Conservation (phyloP, 2,329 filamentous ascomycete genomes). For the Pezicula radicicola region DNA sequence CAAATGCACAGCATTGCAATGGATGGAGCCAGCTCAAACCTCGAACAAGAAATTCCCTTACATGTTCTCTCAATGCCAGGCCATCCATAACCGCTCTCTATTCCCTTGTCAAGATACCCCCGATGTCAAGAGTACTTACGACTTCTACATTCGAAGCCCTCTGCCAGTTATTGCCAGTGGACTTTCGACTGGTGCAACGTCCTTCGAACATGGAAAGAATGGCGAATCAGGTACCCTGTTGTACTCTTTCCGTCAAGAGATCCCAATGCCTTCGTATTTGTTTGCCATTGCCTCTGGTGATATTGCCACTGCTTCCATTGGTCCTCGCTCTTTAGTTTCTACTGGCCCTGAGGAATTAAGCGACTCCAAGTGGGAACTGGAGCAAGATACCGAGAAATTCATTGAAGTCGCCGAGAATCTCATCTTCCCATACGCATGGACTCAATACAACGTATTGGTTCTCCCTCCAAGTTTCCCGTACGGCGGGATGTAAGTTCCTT, state of each 20-base stretch:
- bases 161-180: constrained; percentile 92
- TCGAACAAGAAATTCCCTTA: constrained; percentile 95
- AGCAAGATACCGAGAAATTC: constrained; percentile 87
- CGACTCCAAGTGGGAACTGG: constrained; percentile 86
- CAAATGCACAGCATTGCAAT: constrained; percentile 89
- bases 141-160: constrained; percentile 82
- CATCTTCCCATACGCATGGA: constrained; percentile 90
- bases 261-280: constrained; percentile 91
- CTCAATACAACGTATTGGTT: constrained; percentile 89
- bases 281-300: constrained; percentile 91
- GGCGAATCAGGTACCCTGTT: constrained; percentile 53
- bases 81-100: constrained; percentile 88
- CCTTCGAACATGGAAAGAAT: constrained; percentile 47
- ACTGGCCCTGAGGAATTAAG: constrained; percentile 85
- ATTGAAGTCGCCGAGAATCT: constrained; percentile 79
- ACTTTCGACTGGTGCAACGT: constrained; percentile 52
- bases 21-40: constrained; percentile 90
- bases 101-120: constrained; percentile 98
- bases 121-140: constrained; percentile 93
- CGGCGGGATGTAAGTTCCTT: constrained; percentile 48
- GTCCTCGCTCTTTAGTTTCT: constrained; percentile 78
- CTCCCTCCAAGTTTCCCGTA: constrained; percentile 89
- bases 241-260: constrained; percentile 84
- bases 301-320: constrained; percentile 80
- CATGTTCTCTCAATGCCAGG: constrained; percentile 98